Evolutionary conservation across 441 rosid species (phyloP), one percentile per base, ranked within the genome.

Genomic region (Omphalea diandra): DNA sequence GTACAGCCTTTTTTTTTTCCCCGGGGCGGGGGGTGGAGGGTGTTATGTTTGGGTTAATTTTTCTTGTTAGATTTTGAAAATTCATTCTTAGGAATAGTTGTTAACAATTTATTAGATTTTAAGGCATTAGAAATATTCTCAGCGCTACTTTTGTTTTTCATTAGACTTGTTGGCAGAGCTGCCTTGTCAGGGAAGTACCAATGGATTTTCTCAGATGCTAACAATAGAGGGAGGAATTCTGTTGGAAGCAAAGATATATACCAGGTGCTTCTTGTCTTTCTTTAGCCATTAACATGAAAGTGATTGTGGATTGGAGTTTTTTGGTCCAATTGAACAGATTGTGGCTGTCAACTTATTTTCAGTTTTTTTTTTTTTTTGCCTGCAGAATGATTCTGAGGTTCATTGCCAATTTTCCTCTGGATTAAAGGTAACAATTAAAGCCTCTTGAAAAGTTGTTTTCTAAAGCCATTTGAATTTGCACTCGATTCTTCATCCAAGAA

Each of bases 141-240:
- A 31, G 22, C 61, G 54, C 60, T 76, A 31, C 62, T 78, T 54
- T 58, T 57, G 35, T 74, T 65, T n/a, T 47, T 67, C 71, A 24
- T 50, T 70, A 94, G 98, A 70, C 69, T 81, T 65, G 82, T 94
- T n/a, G 97, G 98, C 46, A 85, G 81, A 72, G 87, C 82, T 59
- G 96, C 98, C 77, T 70, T 79, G 50, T 80, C 91, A 31, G 89
- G 94, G 64, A 88, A 80, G 65, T 84, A 83, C 71, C 79, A 65
- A 40, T 94, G 98, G 98, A 66, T 88, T 72, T 76, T 82, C 79
- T 82, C 87, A 47, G 93, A 86, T 77, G 67, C 77, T 74, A 57
- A 12, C 33, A 29, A 68, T 50, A 79, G 67, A 75, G 68, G 67
- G 66, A 60, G 75, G 63, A 49, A 65, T 57, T 58, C 75, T 22